phyloP scores from a whole-genome alignment of 371 early-diverging fungal genomes.

The Globomyces sp. region DNA sequence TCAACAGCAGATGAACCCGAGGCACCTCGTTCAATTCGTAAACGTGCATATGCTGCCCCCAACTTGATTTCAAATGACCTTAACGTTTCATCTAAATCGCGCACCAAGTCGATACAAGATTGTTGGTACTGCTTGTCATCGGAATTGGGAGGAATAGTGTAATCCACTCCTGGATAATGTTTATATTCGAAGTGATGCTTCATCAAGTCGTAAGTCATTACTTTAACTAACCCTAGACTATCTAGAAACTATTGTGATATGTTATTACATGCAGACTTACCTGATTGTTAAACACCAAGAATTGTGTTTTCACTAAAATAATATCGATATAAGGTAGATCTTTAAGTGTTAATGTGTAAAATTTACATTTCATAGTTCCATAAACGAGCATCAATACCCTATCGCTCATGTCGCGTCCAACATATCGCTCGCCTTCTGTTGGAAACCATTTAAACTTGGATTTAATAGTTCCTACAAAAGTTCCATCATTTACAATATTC shows the following conservation, averaged over 20 bases:
- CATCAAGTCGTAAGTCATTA: constrained; percentile 46
- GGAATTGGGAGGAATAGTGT: constrained; percentile 14
- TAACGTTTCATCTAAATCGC: constrained; percentile 36
- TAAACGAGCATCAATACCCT: constrained; percentile 65
- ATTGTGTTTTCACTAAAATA: constrained; percentile 51
- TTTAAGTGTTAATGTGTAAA: constrained; percentile 1
- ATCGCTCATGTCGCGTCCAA: constrained; percentile 40
- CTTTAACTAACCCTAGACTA: constrained; percentile 44
- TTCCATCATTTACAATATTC: constrained; percentile 46
- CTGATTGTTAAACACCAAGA: constrained; percentile 53
- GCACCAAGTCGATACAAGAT: constrained; percentile 24
- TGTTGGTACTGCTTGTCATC: constrained; percentile 4
- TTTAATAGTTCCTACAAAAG: constrained; percentile 34
- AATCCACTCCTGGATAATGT: constrained; percentile 37
- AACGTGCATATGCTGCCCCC: constrained; percentile 47
- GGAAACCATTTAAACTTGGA: constrained; percentile 13
- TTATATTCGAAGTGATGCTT: constrained; percentile 44
- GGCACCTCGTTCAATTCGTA: constrained; percentile 46
- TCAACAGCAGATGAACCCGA: constrained; percentile 36
- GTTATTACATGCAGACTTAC: constrained; percentile 17
- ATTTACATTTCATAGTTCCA: constrained; percentile 87
- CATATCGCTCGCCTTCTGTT: constrained; percentile 18
- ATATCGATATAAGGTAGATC: constrained; percentile 51
- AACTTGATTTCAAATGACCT: constrained; percentile 36
- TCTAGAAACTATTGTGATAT: constrained; percentile 37